Conservation (phyloP, 345 rosid genomes). For the Anacardium occidentale region DNA sequence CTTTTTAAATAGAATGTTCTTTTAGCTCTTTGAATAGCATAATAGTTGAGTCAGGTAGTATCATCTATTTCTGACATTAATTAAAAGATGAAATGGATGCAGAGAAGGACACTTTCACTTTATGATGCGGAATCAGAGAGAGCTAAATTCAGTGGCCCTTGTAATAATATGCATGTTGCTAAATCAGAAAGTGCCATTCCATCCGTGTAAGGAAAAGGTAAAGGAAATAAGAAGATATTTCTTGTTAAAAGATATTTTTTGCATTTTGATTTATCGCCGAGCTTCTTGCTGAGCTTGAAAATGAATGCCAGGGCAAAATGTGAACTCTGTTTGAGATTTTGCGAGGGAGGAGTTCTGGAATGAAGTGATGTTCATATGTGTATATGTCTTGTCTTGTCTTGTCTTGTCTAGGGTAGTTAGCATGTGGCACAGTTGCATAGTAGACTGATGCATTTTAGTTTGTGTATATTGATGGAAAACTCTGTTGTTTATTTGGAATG, state of each 20-base stretch:
- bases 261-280: not conserved
- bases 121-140: slow-evolving; percentile 25
- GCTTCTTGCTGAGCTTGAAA: not conserved
- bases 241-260: not conserved
- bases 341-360: not conserved
- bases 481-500: not conserved
- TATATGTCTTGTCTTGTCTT: too few relatives aligned
- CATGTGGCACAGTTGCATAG: slow-evolving; percentile 10
- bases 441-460: not conserved
- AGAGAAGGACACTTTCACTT: slow-evolving; percentile 42
- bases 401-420: not conserved
- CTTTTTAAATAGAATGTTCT: too few relatives aligned
- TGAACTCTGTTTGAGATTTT: not conserved
- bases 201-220: slow-evolving; percentile 27
- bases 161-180: slow-evolving; percentile 6
- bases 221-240: not conserved
- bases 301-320: not conserved
- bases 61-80: not conserved
- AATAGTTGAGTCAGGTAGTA: not conserved
- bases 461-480: slow-evolving; percentile 16
- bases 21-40: not conserved
- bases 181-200: slow-evolving; percentile 29
- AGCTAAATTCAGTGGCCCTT: slow-evolving; percentile 20
- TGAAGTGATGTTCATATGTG: not conserved
- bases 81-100: slow-evolving; percentile 16